Evolutionary conservation across 495 filamentous ascomycete genomes (phyloP).

Genomic region (Neurospora pannonica): DNA sequence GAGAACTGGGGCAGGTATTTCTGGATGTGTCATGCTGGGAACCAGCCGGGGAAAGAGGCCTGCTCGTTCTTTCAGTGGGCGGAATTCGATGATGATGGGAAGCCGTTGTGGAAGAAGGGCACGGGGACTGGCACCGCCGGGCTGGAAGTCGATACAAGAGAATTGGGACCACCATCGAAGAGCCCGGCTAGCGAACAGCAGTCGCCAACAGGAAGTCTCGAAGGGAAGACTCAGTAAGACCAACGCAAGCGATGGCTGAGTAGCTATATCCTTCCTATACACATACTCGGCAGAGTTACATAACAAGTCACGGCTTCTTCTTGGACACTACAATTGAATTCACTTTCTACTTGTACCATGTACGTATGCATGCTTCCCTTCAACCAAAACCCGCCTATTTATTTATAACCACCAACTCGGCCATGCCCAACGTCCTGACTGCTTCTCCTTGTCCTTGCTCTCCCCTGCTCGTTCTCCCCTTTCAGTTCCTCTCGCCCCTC

Average conservation of each 20-base stretch:
- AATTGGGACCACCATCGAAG: not conserved
- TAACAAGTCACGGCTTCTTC: not conserved
- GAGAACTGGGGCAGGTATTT: slow-evolving; percentile 74
- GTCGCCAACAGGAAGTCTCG: not conserved
- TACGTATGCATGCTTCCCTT: not conserved
- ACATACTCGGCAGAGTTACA: not conserved
- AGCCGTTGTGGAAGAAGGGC: slow-evolving; percentile 52
- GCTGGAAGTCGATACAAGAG: not conserved
- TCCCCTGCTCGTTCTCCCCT: not conserved
- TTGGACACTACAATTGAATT: not conserved
- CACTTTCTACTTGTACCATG: not conserved
- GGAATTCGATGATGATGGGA: slow-evolving; percentile 77
- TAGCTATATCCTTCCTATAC: not conserved
- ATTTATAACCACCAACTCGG: not conserved
- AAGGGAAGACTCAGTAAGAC: not conserved
- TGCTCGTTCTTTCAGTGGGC: slow-evolving; percentile 87
- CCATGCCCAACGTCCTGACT: not conserved
- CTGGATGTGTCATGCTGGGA: slow-evolving; percentile 86
- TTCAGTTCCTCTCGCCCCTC: not conserved
- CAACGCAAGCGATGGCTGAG: not conserved
- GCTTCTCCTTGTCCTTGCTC: not conserved
- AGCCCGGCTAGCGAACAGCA: not conserved
- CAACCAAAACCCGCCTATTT: not conserved
- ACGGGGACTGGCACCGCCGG: not conserved
- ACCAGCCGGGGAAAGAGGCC: slow-evolving; percentile 62